Base-by-base conservation (phyloP, 495 filamentous ascomycete genomes). In the Cladorrhinum samala region DNA sequence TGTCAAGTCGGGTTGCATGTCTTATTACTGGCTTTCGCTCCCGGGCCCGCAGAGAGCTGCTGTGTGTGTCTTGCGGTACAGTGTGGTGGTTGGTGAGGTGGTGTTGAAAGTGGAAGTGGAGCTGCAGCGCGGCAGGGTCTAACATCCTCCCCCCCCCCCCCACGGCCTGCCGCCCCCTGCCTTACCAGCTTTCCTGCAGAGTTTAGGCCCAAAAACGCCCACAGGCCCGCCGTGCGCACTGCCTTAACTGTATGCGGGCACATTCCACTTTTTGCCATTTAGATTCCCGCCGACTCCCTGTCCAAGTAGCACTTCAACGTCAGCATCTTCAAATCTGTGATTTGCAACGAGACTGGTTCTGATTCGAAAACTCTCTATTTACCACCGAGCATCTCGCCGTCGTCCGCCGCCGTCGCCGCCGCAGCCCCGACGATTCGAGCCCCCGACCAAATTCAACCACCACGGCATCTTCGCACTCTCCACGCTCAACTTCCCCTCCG, bases 231-330 rank as follows among this genome's bases (percentile, higher is more conserved):
- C 45, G 55, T 49, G 24, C 52, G 52, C 52, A 52, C 46, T 46
- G 44, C 52, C 45, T 49, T 53, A 37, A 53, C 42, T 23, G 23
- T 40, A 50, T 47, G 30, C 53, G 41, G 47, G 47, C 51, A 37
- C 48, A 50, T 59, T 59, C 56, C 56, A 55, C 47, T 49, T 55
- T 59, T 51, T 49, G 40, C 30, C 27, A 25, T 41, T 41, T 46
- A 47, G 45, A 38, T 46, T 46, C 44, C 51, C 43, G 18, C 33
- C 36, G 14, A 27, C 45, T 54, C 44, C 27, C 50, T 21, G 33
- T 30, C 40, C 33, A 46, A 43, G 18, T 52, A 6, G 38, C 18
- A 41, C 44, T n/a, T 45, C 50, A 53, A 58, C 55, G 50, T 53
- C 40, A 38, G 24, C 13, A 19, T 37, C n/a, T 36, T n/a, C 19